Percentiles rank a stretch among this genome's conserved stretches.
Evolutionary conservation across 768 basidiomycete species (phyloP).

Genomic region (Tricholoma sp.): DNA sequence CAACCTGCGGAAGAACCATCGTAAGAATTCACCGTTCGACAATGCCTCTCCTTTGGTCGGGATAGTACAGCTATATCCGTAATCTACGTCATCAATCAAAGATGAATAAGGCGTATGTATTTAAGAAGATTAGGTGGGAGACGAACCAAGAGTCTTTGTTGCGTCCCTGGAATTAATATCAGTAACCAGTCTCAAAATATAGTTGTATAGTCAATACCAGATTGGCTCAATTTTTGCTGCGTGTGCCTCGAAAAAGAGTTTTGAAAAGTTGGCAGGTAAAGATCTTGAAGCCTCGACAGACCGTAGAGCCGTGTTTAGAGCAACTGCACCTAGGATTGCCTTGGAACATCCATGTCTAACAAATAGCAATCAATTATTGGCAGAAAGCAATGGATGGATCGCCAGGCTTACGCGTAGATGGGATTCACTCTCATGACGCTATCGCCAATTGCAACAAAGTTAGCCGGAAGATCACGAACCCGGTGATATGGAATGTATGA

Average conservation of each 20-base stretch:
- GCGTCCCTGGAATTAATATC: neutral
- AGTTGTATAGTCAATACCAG: neutral
- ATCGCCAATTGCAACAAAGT: constrained; percentile 32
- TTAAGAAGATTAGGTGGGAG: neutral
- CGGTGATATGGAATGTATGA: constrained; percentile 23
- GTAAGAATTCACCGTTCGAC: neutral
- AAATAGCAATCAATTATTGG: neutral
- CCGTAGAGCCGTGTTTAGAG: neutral
- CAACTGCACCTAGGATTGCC: neutral
- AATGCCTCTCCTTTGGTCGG: neutral
- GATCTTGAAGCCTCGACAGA: neutral
- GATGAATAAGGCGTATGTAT: neutral
- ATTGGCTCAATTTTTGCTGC: neutral
- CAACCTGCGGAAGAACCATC: neutral
- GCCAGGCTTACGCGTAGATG: constrained; percentile 2
- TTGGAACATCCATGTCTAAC: neutral
- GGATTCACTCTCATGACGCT: constrained; percentile 23
- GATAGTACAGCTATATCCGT: neutral
- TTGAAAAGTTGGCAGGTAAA: neutral
- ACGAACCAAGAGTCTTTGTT: neutral
- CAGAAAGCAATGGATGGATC: neutral
- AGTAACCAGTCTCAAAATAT: neutral
- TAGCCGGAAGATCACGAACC: constrained; percentile 22
- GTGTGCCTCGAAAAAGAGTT: neutral
- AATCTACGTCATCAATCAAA: neutral